A percentile compares a stretch with the other conserved stretches of the same genome.
Evolutionary conservation across 2,329 filamentous ascomycete species (phyloP).

Genomic region (Truncatella angustata): DNA sequence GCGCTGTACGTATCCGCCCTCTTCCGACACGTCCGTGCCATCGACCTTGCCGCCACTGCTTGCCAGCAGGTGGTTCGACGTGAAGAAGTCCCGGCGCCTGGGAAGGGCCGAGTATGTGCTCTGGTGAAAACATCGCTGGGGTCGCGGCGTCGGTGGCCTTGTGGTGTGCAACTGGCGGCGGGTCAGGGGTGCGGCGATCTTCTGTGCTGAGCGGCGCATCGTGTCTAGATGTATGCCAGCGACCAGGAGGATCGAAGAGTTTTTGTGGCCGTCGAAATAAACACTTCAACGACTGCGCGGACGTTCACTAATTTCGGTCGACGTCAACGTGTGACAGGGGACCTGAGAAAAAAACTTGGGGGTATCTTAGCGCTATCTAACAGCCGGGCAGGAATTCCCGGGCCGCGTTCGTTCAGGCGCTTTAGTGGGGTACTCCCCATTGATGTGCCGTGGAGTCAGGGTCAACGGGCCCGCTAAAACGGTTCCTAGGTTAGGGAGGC

Average conservation of each 20-base stretch:
- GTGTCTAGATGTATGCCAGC: constrained; percentile 23
- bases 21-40: constrained; percentile 12
- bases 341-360: too few relatives aligned
- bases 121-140: constrained; percentile 43
- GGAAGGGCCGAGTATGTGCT: constrained; percentile 42
- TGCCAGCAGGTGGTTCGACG: constrained; percentile 58
- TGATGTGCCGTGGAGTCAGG: too few relatives aligned
- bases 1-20: constrained; percentile 11
- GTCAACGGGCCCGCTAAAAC: too few relatives aligned
- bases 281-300: not conserved
- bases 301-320: too few relatives aligned
- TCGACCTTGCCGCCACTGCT: constrained; percentile 33
- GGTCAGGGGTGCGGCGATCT: constrained; percentile 19
- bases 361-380: too few relatives aligned
- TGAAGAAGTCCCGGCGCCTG: constrained; percentile 63
- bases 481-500: too few relatives aligned
- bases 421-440: too few relatives aligned
- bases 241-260: not conserved
- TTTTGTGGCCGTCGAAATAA: not conserved
- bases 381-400: too few relatives aligned
- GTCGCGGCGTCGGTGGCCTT: constrained; percentile 25
- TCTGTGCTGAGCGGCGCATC: constrained; percentile 26
- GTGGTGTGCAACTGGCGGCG: constrained; percentile 27
- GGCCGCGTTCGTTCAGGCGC: too few relatives aligned
- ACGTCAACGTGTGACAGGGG: too few relatives aligned